Evolutionary conservation across 2,329 filamentous ascomycete species (phyloP), one percentile per base, ranked within the genome.

Genomic region (Myotisia sp.): DNA sequence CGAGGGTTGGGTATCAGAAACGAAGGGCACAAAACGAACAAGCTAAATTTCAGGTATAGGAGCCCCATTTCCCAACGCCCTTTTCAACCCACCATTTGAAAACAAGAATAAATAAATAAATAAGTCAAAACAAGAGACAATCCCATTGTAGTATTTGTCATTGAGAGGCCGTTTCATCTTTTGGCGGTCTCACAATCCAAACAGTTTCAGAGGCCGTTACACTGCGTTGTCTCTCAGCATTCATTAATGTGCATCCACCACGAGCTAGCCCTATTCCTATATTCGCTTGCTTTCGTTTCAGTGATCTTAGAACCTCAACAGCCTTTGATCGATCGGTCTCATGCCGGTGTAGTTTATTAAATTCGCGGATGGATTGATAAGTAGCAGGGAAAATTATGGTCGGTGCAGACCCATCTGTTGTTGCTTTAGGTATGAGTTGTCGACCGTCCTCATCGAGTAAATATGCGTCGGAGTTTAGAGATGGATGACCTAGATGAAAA

Each of bases 231-330:
- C 69, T 59, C 41, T 64, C 61, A 13, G 63, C 59, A 20, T 64
- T 74, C 3, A 64, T 69, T 4, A 75, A 50, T 14, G 59, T 63
- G 26, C 63, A 62, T 3, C 70, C 70, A 26, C 62, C 64, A 28
- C 60, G 56, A 36, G 71, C 70, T 44, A 74, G 56, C 0, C 63
- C 67, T 3, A 65, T 58, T 2, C 71, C 71, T 41, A 70, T 54
- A 14, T 57, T 55, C 31, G 55, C 55, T 47, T 72, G 73, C 39
- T 63, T 63, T 27, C 58, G 55, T 21, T 63, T 54, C 21, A 72
- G 53, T 6, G 62, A 60, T 34, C 55, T 51, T 10, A 64, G 44
- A 3, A 63, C 54, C 29, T 64, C 58, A 26, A 52, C 45, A 3
- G 65, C 65, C 34, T 66, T 63, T 13, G 65, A 51, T 36, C 62